Evolutionary conservation across 2,329 filamentous ascomycete species (phyloP).

Genomic region (Cladosporium sp.): DNA sequence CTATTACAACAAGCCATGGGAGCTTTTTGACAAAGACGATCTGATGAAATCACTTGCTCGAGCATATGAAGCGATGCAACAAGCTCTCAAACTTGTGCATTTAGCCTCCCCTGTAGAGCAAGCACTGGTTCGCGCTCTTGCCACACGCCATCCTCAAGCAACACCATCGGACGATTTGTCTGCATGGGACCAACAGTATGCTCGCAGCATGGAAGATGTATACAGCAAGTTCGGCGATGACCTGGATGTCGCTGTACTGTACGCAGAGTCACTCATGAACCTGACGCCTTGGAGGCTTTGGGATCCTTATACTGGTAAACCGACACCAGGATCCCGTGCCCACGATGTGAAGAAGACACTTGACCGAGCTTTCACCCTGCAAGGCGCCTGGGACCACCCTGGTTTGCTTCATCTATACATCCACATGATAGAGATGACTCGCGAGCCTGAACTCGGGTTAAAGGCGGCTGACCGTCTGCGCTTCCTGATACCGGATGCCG

Average conservation of each 20-base stretch:
- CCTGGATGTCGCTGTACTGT: conserved; percentile 61
- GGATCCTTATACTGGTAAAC: conserved; percentile 56
- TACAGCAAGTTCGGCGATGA: conserved; percentile 53
- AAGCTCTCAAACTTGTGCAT: conserved; percentile 34
- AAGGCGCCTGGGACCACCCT: conserved; percentile 55
- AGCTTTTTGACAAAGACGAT: conserved; percentile 62
- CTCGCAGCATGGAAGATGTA: conserved; percentile 55
- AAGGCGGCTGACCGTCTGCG: conserved; percentile 59
- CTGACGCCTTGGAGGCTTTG: conserved; percentile 62
- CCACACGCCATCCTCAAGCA: conserved; percentile 26
- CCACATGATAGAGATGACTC: conserved; percentile 74
- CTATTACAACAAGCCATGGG: conserved; percentile 79
- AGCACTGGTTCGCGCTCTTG: conserved; percentile 60
- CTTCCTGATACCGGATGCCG: conserved; percentile 62
- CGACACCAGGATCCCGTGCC: conserved; percentile 52
- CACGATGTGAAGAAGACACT: conserved; percentile 56
- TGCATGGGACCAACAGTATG: conserved; percentile 57
- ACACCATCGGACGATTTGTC: conserved; percentile 1
- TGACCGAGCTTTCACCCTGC: conserved; percentile 52
- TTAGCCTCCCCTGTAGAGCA: conserved; percentile 50
- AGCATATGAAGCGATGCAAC: conserved; percentile 43
- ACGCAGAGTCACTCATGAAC: conserved; percentile 63
- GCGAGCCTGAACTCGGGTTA: conserved; percentile 59
- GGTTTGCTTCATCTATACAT: conserved; percentile 73
- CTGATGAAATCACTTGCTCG: conserved; percentile 35